Conservation (phyloP, 2,329 filamentous ascomycete genomes). For the Fusarium dlaminii region DNA sequence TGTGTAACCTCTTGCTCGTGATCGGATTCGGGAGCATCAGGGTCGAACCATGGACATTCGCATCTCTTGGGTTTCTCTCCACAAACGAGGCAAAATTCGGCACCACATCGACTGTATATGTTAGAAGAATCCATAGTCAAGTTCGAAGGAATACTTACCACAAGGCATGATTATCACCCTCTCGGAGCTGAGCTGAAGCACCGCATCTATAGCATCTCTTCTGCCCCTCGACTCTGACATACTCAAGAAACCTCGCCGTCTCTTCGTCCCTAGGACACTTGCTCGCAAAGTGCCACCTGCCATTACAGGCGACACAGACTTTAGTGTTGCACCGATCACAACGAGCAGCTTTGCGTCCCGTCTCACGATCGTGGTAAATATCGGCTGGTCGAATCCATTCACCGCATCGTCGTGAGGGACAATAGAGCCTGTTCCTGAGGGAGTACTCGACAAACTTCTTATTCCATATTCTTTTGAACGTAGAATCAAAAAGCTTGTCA, state of each 20-base stretch:
- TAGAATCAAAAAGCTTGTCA: conserved; percentile 75
- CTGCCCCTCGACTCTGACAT: conserved; percentile 75
- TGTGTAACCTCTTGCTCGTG: conserved; percentile 62
- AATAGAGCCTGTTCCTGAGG: conserved; percentile 79
- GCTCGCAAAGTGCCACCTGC: conserved; percentile 74
- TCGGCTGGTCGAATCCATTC: conserved; percentile 81
- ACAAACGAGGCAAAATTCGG: conserved; percentile 89
- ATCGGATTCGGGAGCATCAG: conserved; percentile 64
- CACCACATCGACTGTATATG: conserved; percentile 72
- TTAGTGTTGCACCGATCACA: conserved; percentile 78
- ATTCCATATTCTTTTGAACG: conserved; percentile 84
- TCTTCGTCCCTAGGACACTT: conserved; percentile 79
- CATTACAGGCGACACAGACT: conserved; percentile 78
- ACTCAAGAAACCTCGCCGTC: conserved; percentile 68
- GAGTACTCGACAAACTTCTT: conserved; percentile 81
- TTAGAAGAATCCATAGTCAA: conserved; percentile 9
- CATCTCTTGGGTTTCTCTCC: conserved; percentile 85
- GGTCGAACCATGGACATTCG: conserved; percentile 83
- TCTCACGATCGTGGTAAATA: conserved; percentile 66
- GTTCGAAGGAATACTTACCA: conserved; percentile 64
- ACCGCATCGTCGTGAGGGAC: conserved; percentile 76
- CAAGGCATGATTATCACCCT: conserved; percentile 89
- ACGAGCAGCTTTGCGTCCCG: conserved; percentile 71
- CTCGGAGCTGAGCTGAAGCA: conserved; percentile 78
- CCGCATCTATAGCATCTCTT: conserved; percentile 80